Base-by-base conservation (phyloP, 1,139 yeast genomes). In the Nakaseomyces glabratus region DNA sequence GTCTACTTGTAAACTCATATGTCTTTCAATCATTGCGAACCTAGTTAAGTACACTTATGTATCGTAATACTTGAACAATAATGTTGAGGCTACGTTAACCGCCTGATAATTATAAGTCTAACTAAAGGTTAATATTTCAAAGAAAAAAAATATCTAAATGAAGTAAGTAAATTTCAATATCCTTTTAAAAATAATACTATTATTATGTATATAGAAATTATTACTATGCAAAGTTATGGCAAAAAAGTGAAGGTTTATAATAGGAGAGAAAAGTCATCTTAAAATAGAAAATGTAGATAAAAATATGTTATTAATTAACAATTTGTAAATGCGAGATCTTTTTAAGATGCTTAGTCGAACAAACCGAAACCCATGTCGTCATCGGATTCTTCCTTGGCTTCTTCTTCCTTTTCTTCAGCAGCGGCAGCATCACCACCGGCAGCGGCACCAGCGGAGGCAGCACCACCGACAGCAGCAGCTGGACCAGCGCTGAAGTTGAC, bases 281-380 rank as follows among this genome's bases (percentile, higher is more conserved):
- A 18, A 29, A 28, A 20, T 20, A 21, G 10, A 10, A 20, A 21
- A 28, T 15, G 19, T 9, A 18, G 17, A 14, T 17, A 34, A 17
- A 20, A 21, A 13, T 20, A 19, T 16, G 16, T 23, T 15, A 16
- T 25, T 34, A 31, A 28, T 21, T 29, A 38, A 35, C n/a, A n/a
- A n/a, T n/a, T n/a, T n/a, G n/a, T n/a, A n/a, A n/a, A n/a, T n/a
- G n/a, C n/a, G n/a, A n/a, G n/a, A n/a, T n/a, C n/a, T n/a, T n/a
- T n/a, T n/a, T n/a, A n/a, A n/a, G 15, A 42, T 35, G 35, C 55
- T 66, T 78, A 79, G 70, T 79, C 86, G 71, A 78, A 78, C 67
- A 78, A 74, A 69, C 86, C 86, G 79, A 78, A 76, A 55, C 85
- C 86, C 86, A 78, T 77, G 68, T 76, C 85, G n/a, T 69, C 69